Conservation (phyloP, 2,329 filamentous ascomycete genomes). For the Cryphonectria radicalis region DNA sequence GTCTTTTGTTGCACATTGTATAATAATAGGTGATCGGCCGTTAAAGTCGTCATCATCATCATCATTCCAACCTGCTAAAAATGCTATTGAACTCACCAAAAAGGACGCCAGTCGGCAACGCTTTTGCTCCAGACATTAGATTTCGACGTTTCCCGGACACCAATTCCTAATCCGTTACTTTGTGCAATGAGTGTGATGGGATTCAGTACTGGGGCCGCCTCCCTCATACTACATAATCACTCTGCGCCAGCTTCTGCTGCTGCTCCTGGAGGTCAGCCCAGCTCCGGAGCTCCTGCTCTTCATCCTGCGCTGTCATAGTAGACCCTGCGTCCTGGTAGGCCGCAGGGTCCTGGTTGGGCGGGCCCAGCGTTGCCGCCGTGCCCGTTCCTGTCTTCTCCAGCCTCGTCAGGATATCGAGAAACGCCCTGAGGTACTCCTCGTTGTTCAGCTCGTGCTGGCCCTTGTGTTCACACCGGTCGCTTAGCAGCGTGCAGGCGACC, state of each 20-base stretch:
- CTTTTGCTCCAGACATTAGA: neutral
- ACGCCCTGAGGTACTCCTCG: conserved; percentile 72
- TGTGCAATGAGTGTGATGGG: neutral
- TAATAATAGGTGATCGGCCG: neutral
- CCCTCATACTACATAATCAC: neutral
- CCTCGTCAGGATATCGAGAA: conserved; percentile 75
- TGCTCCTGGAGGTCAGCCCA: conserved; percentile 83
- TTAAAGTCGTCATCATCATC: neutral
- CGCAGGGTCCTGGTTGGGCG: conserved; percentile 32
- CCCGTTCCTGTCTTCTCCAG: conserved; percentile 66
- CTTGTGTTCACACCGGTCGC: conserved; percentile 57
- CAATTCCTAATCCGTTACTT: neutral
- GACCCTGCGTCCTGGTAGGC: conserved; percentile 36
- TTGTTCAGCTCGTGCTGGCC: conserved; percentile 58
- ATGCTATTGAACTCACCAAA: conserved; percentile 45
- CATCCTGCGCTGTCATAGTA: conserved; percentile 61
- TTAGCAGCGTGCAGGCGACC: conserved; percentile 79
- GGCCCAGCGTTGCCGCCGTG: conserved; percentile 31
- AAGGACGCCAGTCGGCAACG: neutral
- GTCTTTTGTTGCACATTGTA: neutral
- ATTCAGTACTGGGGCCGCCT: neutral
- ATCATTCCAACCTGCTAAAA: neutral
- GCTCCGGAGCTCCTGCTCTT: conserved; percentile 74
- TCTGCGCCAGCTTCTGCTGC: conserved; percentile 59
- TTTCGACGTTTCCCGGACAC: neutral